phyloP scores from a whole-genome alignment of 202 grass and related monocot genomes.

The Carex sylvatica region DNA sequence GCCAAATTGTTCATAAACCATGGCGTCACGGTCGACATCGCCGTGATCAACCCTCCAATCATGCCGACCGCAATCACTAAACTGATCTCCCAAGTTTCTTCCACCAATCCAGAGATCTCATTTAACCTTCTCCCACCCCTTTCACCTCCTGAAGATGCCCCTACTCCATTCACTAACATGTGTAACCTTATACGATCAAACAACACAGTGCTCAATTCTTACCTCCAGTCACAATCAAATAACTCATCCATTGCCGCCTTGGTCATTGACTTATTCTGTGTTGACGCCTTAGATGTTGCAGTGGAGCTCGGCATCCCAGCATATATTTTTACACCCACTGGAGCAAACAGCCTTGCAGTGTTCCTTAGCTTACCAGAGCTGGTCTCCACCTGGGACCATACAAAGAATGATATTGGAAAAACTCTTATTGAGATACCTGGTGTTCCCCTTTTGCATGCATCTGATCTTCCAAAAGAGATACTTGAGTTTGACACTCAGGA shows the following conservation, averaged over 20 bases:
- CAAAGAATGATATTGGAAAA: not conserved
- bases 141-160: not conserved
- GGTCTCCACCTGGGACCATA: not conserved
- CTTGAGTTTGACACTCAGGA: not conserved
- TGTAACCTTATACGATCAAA: not conserved
- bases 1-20: conserved; percentile 7
- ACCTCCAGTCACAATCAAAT: conserved; percentile 6
- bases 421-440: not conserved
- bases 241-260: conserved; percentile 22
- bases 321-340: conserved; percentile 23
- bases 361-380: conserved; percentile 10
- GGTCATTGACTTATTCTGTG: conserved; percentile 38
- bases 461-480: not conserved
- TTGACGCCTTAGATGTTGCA: conserved; percentile 20
- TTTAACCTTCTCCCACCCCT: conserved; percentile 36
- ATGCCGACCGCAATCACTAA: not conserved
- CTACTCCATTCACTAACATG: not conserved
- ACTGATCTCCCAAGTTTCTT: conserved; percentile 12
- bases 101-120: conserved; percentile 28
- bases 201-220: not conserved
- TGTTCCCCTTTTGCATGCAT: conserved; percentile 4
- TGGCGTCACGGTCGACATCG: conserved; percentile 21
- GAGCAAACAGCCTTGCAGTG: conserved; percentile 22
- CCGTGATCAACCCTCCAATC: conserved; percentile 8
- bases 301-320: conserved; percentile 19